Conservation (phyloP, 495 filamentous ascomycete genomes). For the Podospora pseudopauciseta region DNA sequence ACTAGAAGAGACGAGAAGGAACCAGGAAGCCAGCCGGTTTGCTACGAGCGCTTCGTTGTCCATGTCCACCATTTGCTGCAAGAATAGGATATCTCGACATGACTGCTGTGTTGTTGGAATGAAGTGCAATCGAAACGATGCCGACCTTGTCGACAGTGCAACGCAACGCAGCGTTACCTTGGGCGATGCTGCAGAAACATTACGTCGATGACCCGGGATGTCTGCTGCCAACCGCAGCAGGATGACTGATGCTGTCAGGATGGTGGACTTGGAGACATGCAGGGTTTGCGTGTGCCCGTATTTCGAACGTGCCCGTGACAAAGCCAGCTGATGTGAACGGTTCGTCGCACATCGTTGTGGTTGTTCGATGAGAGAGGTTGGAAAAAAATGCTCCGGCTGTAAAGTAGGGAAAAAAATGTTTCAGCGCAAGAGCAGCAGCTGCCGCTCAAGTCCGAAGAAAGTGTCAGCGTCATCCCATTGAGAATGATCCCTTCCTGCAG, state of each 20-base stretch:
- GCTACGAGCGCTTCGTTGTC: background rate
- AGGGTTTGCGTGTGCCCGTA: too few relatives aligned
- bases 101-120: background rate
- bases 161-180: background rate
- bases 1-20: background rate
- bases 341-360: background rate
- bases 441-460: too few relatives aligned
- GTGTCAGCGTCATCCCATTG: too few relatives aligned
- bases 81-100: background rate
- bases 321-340: background rate
- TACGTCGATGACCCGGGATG: too few relatives aligned
- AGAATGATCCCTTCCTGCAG: background rate
- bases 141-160: background rate
- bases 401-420: too few relatives aligned
- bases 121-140: background rate
- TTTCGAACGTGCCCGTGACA: too few relatives aligned
- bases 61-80: background rate
- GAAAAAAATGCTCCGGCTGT: background rate
- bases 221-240: too few relatives aligned
- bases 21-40: background rate
- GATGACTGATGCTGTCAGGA: background rate
- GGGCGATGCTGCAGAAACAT: background rate
- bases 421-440: too few relatives aligned
- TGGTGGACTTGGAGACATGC: background rate
- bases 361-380: background rate